Conservation (phyloP, 208 protist species). For the Perkinsela sp. region DNA sequence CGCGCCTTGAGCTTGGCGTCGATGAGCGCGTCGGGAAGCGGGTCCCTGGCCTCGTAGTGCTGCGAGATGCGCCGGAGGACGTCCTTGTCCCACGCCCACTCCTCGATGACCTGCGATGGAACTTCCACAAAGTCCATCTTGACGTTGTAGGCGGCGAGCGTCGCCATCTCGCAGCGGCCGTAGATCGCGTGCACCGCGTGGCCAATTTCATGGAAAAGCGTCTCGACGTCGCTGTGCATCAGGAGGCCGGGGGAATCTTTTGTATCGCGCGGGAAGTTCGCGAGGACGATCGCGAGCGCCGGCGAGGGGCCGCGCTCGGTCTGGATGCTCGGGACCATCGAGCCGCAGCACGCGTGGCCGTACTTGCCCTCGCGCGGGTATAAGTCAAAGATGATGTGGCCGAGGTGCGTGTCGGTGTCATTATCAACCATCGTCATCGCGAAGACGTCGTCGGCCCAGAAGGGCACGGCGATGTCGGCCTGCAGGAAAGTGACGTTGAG, state of each 20-base stretch:
- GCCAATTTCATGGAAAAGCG: conserved; percentile 67
- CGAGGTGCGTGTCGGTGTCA: conserved; percentile 10
- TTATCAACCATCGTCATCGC: conserved; percentile 12
- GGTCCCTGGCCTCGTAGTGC: conserved; percentile 43
- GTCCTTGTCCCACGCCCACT: conserved; percentile 53
- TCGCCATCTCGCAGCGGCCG: conserved; percentile 31
- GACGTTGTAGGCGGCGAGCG: conserved; percentile 29
- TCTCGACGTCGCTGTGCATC: conserved; percentile 35
- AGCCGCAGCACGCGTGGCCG: conserved; percentile 40
- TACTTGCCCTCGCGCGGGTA: conserved; percentile 56
- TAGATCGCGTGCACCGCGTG: conserved; percentile 49
- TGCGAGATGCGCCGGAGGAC: conserved; percentile 33
- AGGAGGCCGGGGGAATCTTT: conserved; percentile 33
- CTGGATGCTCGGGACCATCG: conserved; percentile 27
- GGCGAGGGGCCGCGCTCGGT: conserved; percentile 15
- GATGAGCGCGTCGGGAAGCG: conserved; percentile 23
- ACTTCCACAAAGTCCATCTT: conserved; percentile 63
- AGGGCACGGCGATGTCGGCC: conserved; percentile 22
- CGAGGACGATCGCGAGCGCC: conserved; percentile 29
- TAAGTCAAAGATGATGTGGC: conserved; percentile 42
- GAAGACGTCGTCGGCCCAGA: conserved; percentile 28
- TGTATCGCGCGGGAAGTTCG: conserved; percentile 32
- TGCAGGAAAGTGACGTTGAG: conserved; percentile 35
- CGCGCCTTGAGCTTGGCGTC: conserved; percentile 37
- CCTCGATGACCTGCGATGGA: conserved; percentile 56